These are phyloP conservation scores for Arachis monticola DNA, from an alignment of 331 rosid genomes.

Conservation along the genomic window DNA sequence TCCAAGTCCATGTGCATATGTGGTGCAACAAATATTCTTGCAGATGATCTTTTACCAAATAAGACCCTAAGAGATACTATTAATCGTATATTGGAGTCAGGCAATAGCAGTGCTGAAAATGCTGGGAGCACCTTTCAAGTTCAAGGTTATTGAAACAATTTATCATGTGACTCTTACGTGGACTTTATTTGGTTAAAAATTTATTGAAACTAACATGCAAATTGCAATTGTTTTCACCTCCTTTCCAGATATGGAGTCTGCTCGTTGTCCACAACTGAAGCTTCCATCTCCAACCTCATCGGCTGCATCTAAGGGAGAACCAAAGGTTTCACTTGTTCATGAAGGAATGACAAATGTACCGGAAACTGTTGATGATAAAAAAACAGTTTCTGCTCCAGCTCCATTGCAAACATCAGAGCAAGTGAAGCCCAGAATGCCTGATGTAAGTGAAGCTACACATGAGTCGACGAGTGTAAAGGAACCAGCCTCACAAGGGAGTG, in stretches of 20 bases:
- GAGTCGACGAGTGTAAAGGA: slow-evolving; percentile 86
- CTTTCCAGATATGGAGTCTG: slow-evolving; percentile 91
- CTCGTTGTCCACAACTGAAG: slow-evolving; percentile 81
- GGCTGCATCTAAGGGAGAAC: slow-evolving; percentile 88
- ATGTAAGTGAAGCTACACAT: slow-evolving; percentile 89
- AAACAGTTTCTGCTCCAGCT: slow-evolving; percentile 60
- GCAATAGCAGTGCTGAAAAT: slow-evolving; percentile 95
- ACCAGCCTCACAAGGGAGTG: slow-evolving; percentile 89
- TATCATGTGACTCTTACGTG: too few species aligned
- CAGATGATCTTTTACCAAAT: slow-evolving; percentile 96
- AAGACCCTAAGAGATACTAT: slow-evolving; percentile 91
- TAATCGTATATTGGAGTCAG: slow-evolving; percentile 89
- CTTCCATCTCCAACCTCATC: slow-evolving; percentile 90
- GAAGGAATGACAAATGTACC: slow-evolving; percentile 53
- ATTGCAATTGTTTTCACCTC: background rate
- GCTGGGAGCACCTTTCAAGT: slow-evolving; percentile 78
- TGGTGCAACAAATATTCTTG: slow-evolving; percentile 85
- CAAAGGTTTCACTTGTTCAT: slow-evolving; percentile 45
- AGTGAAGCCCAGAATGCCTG: slow-evolving; percentile 57
- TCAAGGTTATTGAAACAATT: slow-evolving; percentile 71
- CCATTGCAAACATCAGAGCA: slow-evolving; percentile 65
- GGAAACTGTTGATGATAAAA: slow-evolving; percentile 52
- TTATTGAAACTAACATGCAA: background rate
- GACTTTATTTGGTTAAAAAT: background rate
- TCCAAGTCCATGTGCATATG: slow-evolving; percentile 81